Base-by-base conservation (phyloP, 108 stramenopile species). In the Cyclotella kingstonii region DNA sequence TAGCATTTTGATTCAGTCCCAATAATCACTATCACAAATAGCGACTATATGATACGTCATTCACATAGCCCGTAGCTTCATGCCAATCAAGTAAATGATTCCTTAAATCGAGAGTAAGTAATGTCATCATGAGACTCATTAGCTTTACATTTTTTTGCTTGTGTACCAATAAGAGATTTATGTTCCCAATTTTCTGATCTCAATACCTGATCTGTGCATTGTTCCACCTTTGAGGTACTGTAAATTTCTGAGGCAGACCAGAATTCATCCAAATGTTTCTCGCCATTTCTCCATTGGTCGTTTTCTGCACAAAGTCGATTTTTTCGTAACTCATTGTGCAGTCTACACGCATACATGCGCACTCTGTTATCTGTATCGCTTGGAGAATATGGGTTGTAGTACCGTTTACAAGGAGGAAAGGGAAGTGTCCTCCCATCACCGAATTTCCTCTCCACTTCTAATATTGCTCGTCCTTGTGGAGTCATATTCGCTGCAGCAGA, bases 331-430 rank as follows among this genome's bases (percentile, higher is more conserved):
- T 65, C 44, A 53, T 89, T 73, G 58, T 92, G 94, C 22, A 95
- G 61, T 28, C 85, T 77, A 61, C 94, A 95, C 4, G 89, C 94
- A 57, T 77, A 87, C 84, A 84, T 88, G 26, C 65, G 59, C 18
- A 50, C 49, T 52, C 65, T 70, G 5, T 50, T 40, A 2, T 72
- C 65, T 9, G 25, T 35, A n/a, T 39, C 35, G 15, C 54, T 52
- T 45, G 40, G 52, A 14, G 42, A 10, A 36, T 73, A 54, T 9
- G 89, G 90, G 54, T 84, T 80, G 52, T 82, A 95, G 43, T 85
- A 88, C 39, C 72, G 63, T 65, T 95, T 95, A 53, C 93, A 95
- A 1, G 91, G 89, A 5, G 86, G 78, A 61, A 85, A 90, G 8
- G 93, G 82, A 41, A 95, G 54, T 7, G 85, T 85, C 39, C 68